A percentile compares a stretch with the other conserved stretches of the same genome.
Evolutionary conservation across 2,329 filamentous ascomycete genomes (phyloP).

Genomic region (Helicocarpus griseus): DNA sequence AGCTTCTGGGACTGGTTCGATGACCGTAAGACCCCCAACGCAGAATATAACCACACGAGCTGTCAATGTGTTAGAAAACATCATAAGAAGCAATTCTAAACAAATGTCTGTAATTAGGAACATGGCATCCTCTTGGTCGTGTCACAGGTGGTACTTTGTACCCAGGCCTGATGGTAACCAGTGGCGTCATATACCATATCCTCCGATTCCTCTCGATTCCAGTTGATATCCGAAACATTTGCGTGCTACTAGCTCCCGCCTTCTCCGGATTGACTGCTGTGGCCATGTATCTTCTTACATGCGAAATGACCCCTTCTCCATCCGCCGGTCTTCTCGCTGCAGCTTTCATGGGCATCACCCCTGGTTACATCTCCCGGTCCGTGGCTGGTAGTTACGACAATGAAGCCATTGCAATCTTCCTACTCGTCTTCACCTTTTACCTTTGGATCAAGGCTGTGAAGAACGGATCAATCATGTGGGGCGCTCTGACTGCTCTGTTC

Average conservation of each 20-base stretch:
- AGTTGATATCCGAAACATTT: conserved; percentile 97
- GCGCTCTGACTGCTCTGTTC: conserved; percentile 84
- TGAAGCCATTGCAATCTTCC: conserved; percentile 97
- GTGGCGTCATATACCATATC: conserved; percentile 89
- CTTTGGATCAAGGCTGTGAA: conserved; percentile 99
- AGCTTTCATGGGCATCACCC: conserved; percentile 92
- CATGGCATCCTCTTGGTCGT: conserved; percentile 97
- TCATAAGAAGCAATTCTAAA: not conserved
- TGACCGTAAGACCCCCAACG: conserved; percentile 55
- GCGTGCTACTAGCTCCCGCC: conserved; percentile 85
- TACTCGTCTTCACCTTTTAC: conserved; percentile 96
- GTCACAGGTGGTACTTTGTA: conserved; percentile 99
- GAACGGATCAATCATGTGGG: conserved; percentile 93
- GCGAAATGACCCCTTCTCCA: conserved; percentile 91
- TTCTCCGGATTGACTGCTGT: conserved; percentile 92
- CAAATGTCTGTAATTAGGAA: conserved; percentile 43
- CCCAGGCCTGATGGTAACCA: conserved; percentile 97
- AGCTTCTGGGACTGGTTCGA: conserved; percentile 99
- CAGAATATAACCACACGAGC: not conserved
- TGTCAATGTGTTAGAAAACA: not conserved
- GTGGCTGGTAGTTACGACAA: conserved; percentile 99
- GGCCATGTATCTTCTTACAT: conserved; percentile 88
- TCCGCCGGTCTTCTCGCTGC: conserved; percentile 93
- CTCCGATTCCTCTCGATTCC: conserved; percentile 82
- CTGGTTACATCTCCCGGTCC: conserved; percentile 94